Evolutionary conservation across 108 stramenopile species (phyloP).

Genomic region (Nitzschia sp.): DNA sequence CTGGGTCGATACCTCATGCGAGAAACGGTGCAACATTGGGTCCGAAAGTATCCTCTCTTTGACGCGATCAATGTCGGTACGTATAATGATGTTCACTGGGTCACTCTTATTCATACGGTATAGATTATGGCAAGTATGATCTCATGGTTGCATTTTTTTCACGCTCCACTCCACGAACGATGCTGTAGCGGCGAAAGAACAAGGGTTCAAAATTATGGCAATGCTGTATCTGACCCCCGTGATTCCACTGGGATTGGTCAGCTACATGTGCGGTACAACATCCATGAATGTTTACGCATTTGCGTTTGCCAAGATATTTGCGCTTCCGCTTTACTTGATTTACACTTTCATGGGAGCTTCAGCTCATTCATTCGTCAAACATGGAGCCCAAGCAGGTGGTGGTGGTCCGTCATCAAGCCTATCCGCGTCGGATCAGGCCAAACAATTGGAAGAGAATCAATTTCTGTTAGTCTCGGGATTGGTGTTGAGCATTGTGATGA

Average conservation of each 20-base stretch:
- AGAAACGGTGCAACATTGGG: constrained; percentile 74
- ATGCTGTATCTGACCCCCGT: constrained; percentile 82
- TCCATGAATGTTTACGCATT: constrained; percentile 67
- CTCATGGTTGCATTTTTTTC: no score
- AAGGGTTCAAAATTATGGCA: constrained; percentile 83
- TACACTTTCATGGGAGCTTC: constrained; percentile 84
- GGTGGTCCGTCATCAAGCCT: constrained; percentile 7
- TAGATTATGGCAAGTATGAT: no score
- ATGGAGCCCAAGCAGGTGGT: constrained; percentile 4
- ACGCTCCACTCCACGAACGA: no score
- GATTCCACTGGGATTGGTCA: constrained; percentile 73
- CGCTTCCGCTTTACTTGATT: constrained; percentile 69
- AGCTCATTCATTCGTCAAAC: constrained; percentile 57
- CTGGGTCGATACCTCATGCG: constrained; percentile 79
- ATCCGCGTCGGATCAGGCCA: constrained; percentile 34
- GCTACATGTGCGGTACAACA: constrained; percentile 84
- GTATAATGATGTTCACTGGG: no score
- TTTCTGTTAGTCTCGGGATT: constrained; percentile 60
- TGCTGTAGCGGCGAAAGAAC: constrained; percentile 62
- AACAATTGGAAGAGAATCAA: constrained; percentile 62
- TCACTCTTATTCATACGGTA: no score
- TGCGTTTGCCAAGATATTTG: constrained; percentile 74
- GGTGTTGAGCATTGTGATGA: constrained; percentile 66
- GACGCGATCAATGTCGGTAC: constrained; percentile 80
- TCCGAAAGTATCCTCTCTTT: constrained; percentile 83